Conservation (phyloP, 2,329 filamentous ascomycete genomes). For the Neoscytalidium dimidiatum region DNA sequence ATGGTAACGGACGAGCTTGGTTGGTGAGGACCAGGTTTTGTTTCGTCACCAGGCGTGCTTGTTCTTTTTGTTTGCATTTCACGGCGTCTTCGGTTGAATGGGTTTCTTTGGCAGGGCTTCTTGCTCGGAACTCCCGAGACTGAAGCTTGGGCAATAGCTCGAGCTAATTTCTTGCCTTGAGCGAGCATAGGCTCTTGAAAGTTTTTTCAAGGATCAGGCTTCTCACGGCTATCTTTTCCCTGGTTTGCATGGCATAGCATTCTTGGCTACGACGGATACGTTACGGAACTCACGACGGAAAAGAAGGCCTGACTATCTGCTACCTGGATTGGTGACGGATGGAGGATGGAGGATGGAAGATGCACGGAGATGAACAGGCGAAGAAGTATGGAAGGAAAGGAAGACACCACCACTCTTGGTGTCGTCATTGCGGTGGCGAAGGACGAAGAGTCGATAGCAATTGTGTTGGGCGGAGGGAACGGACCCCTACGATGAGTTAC, state of each 20-base stretch:
- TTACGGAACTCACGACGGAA: constrained; percentile 13
- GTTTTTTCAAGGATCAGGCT: background rate
- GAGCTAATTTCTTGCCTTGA: background rate
- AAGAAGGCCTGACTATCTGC: background rate
- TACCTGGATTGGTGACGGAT: background rate
- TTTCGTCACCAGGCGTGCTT: background rate
- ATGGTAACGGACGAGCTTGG: background rate
- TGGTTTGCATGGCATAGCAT: constrained; percentile 12
- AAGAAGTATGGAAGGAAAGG: background rate
- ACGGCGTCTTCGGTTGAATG: background rate
- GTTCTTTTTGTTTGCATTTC: constrained; percentile 1
- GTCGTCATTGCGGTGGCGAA: background rate
- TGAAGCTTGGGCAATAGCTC: background rate
- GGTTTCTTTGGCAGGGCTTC: background rate
- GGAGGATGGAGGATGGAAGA: background rate
- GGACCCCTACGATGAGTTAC: background rate
- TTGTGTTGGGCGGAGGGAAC: background rate
- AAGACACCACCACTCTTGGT: background rate
- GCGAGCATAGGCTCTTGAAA: background rate
- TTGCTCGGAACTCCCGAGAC: background rate
- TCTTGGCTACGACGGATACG: constrained; percentile 13
- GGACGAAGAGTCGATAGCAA: background rate
- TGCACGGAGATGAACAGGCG: background rate
- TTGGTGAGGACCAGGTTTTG: background rate
- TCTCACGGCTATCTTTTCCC: background rate